Evolutionary conservation across 331 rosid species (phyloP), one percentile per base, ranked within the genome.

Genomic region (Arachis monticola): DNA sequence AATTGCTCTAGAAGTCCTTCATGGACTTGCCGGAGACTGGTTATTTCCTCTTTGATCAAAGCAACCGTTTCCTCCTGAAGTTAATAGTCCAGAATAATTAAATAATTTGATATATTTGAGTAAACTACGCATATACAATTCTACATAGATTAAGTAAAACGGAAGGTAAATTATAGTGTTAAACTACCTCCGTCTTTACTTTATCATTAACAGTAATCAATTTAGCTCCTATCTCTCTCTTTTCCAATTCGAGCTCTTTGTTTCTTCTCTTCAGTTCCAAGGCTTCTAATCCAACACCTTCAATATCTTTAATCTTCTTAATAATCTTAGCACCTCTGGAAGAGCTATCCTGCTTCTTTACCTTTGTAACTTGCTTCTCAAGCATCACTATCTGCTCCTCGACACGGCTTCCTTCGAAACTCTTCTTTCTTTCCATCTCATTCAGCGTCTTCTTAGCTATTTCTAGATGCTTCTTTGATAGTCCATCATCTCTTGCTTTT

Each of bases 241-340:
- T 88, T 75, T 82, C 88, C 66, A 83, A 41, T 67, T 85, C 84
- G 72, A 83, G 75, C 81, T 85, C 92, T 75, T 77, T 85, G 73
- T 83, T 83, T 50, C 56, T 82, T 72, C 90, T 83, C 81, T 67
- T 83, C 75, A 75, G 46, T 60, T 77, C 74, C 67, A 69, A 80
- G 52, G 79, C 74, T 69, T 81, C 65, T 3, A 85, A 10, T 35
- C 72, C 84, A 2, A 74, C 14, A 42, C 67, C 58, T 75, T 41
- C 45, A 10, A 61, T 76, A 11, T 40, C 67, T 81, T 75, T 67
- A 30, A 83, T 72, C 72, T 73, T 81, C 76, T 74, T 66, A 70
- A 71, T 78, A 42, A 50, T 56, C 46, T 12, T 17, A 46, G 38
- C 73, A 60, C 71, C 72, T 65, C 74, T 40, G 10, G 59, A 32